Conservation (phyloP, 1,284 basidiomycete genomes). For the Mycena citricolor region DNA sequence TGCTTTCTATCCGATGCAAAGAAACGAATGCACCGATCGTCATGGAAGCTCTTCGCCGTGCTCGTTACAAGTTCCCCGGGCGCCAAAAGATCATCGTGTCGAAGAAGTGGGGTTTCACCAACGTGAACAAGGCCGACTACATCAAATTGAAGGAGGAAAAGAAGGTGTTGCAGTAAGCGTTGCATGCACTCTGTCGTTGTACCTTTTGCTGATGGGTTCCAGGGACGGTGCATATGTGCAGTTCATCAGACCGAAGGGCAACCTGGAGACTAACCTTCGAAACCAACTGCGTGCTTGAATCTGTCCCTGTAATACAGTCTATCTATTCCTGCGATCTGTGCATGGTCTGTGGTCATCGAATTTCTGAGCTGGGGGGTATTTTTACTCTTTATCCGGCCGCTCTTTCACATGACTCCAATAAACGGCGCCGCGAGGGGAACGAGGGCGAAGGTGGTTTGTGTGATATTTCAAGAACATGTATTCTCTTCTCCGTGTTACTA, state of each 20-base stretch:
- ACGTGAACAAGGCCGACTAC: slow-evolving; percentile 91
- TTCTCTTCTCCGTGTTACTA: too few species aligned
- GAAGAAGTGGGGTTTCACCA: slow-evolving; percentile 98
- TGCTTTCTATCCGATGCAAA: slow-evolving; percentile 94
- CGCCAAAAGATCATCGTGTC: slow-evolving; percentile 99
- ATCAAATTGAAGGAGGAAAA: slow-evolving; percentile 86
- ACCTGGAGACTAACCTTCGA: slow-evolving; percentile 82
- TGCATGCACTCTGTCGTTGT: slow-evolving; percentile 6
- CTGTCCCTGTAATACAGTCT: too few species aligned
- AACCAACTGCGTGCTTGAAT: slow-evolving; percentile 73
- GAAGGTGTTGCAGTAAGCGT: slow-evolving; percentile 83
- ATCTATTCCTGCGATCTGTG: too few species aligned
- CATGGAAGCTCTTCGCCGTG: slow-evolving; percentile 95
- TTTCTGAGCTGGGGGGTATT: too few species aligned
- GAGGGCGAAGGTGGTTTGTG: too few species aligned
- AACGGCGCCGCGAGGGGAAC: too few species aligned
- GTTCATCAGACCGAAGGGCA: slow-evolving; percentile 88
- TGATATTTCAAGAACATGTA: too few species aligned
- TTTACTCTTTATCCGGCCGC: too few species aligned
- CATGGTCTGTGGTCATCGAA: too few species aligned
- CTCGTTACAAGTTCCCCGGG: slow-evolving; percentile 99
- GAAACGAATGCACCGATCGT: slow-evolving; percentile 87
- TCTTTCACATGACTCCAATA: too few species aligned
- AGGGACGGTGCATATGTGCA: slow-evolving; percentile 87
- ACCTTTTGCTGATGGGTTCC: slow-evolving; percentile 5